Percentiles rank a stretch among this genome's conserved stretches.
Evolutionary conservation across 371 early-diverging fungal genomes (phyloP).

Genomic region (Rhizopus microsporus): DNA sequence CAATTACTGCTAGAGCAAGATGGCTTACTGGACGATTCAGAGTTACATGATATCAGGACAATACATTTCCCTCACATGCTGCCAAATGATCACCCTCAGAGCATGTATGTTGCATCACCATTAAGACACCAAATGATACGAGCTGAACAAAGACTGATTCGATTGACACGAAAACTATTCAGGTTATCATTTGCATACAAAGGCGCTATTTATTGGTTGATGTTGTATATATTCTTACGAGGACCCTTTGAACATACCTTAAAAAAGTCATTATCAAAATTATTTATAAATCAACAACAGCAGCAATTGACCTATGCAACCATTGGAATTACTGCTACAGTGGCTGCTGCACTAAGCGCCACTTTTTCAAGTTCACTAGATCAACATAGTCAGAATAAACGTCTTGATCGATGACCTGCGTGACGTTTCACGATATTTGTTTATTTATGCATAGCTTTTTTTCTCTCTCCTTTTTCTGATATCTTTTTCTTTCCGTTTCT

Average conservation of each 20-base stretch:
- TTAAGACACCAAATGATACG: constrained; percentile 30
- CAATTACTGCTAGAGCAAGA: constrained; percentile 9
- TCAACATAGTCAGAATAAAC: constrained; percentile 9
- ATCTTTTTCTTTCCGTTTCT: background rate
- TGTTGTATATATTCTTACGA: constrained; percentile 40
- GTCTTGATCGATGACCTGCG: background rate
- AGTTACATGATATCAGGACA: constrained; percentile 3
- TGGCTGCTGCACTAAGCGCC: constrained; percentile 39
- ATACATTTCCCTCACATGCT: constrained; percentile 47
- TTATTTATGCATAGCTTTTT: background rate
- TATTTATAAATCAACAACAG: constrained; percentile 21
- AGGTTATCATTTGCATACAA: constrained; percentile 44
- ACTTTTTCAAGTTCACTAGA: constrained; percentile 34
- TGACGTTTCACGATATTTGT: background rate
- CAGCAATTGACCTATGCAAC: constrained; percentile 40
- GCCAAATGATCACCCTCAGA: constrained; percentile 42
- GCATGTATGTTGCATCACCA: constrained; percentile 37
- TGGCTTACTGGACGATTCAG: constrained; percentile 5
- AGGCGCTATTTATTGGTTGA: constrained; percentile 43
- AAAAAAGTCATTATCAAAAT: constrained; percentile 25
- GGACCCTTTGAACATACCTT: constrained; percentile 43
- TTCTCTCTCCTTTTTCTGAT: background rate
- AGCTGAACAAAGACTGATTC: constrained; percentile 35
- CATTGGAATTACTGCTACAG: constrained; percentile 39
- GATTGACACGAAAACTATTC: constrained; percentile 35